A percentile compares a stretch with the other conserved stretches of the same genome.
These are phyloP conservation scores for Solanum peruvianum DNA, from an alignment of 257 asterid genomes.

Conservation along the genomic window DNA sequence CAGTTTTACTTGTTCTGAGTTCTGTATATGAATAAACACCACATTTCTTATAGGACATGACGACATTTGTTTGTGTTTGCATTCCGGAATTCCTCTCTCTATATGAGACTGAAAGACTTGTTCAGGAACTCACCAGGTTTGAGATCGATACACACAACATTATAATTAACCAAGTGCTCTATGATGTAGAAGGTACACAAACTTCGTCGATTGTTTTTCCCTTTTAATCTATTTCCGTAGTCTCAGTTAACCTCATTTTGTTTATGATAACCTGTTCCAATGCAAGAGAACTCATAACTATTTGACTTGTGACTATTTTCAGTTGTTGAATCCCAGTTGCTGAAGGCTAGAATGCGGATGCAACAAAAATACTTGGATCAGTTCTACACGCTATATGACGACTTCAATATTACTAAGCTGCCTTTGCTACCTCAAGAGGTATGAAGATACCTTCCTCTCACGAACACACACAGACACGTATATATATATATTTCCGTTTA, in stretches of 20 bases:
- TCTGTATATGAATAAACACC: neutral
- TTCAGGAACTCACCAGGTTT: conserved; percentile 88
- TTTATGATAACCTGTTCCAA: neutral
- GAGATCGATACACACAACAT: conserved; percentile 96
- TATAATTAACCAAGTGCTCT: conserved; percentile 90
- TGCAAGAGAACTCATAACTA: neutral
- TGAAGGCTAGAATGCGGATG: conserved; percentile 86
- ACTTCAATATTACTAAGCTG: conserved; percentile 86
- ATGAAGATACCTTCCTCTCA: neutral
- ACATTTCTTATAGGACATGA: conserved; percentile 54
- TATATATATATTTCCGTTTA: neutral
- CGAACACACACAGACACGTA: neutral
- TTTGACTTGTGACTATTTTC: neutral
- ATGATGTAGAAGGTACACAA: conserved; percentile 75
- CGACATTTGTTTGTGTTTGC: conserved; percentile 89
- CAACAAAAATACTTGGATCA: conserved; percentile 88
- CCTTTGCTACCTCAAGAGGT: conserved; percentile 98
- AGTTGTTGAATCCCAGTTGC: conserved; percentile 79
- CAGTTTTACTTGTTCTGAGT: neutral
- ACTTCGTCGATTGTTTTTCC: neutral
- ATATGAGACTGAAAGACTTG: conserved; percentile 92
- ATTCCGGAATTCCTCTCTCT: conserved; percentile 95
- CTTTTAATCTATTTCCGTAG: neutral
- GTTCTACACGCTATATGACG: conserved; percentile 82
- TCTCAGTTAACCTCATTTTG: neutral